A percentile compares a stretch with the other conserved stretches of the same genome.
Evolutionary conservation across 2,329 filamentous ascomycete genomes (phyloP).

Genomic region (Fusarium irregulare): DNA sequence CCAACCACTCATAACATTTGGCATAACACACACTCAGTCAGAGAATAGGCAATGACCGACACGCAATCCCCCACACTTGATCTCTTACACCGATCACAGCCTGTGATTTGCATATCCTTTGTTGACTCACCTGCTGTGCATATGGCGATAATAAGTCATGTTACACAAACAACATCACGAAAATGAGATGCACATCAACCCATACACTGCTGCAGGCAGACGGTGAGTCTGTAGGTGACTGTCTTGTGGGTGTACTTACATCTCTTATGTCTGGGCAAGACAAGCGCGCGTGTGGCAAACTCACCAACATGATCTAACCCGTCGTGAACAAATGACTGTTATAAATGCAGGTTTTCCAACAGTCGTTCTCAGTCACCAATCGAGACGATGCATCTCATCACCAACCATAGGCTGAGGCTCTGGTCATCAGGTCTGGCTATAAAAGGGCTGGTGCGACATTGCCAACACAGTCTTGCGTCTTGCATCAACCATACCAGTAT

Average conservation of each 20-base stretch:
- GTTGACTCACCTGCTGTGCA: constrained; percentile 8
- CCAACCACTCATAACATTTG: constrained; percentile 3
- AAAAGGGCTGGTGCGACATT: constrained; percentile 31
- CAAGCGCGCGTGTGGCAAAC: constrained; percentile 21
- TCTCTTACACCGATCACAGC: too few species aligned
- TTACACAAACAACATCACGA: constrained; percentile 12
- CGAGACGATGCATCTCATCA: constrained; percentile 2
- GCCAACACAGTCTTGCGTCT: constrained; percentile 34
- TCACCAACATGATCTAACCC: constrained; percentile 12
- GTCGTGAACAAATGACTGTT: background rate
- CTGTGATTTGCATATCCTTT: background rate
- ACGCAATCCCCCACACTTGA: constrained; percentile 10
- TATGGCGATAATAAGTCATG: background rate
- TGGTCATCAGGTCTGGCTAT: constrained; percentile 6
- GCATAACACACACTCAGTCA: background rate
- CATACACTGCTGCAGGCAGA: background rate
- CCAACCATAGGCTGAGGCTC: background rate
- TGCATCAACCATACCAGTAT: constrained; percentile 4
- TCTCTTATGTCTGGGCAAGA: background rate
- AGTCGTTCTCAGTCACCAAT: background rate
- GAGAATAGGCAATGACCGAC: constrained; percentile 18
- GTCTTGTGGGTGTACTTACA: background rate
- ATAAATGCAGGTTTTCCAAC: constrained; percentile 18
- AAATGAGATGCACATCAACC: constrained; percentile 8
- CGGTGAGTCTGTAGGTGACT: background rate